Evolutionary conservation across 2,329 filamentous ascomycete species (phyloP), one percentile per base, ranked within the genome.

Genomic region (Aspergillus sp.): DNA sequence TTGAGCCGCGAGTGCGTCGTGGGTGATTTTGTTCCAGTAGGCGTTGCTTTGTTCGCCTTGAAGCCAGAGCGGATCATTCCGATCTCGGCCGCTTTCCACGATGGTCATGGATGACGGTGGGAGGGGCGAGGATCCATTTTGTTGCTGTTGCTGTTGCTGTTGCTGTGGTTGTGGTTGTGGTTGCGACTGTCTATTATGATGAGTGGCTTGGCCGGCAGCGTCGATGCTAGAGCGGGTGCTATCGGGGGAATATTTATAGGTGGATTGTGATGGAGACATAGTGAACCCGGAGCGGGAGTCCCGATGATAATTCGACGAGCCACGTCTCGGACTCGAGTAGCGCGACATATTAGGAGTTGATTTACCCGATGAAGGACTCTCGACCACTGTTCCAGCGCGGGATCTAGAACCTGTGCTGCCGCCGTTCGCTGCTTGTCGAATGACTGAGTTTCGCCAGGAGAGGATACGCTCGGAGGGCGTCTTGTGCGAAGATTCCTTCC

Each of bases 371-470:
- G 76, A 76, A 41, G 68, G 64, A 55, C 72, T 77, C 50, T 76
- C 62, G 45, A 63, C 67, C 45, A 58, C 60, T 41, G 60, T 58
- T 3, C 57, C 57, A 32, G 48, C 52, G 38, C 62, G 64, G 6
- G 61, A 59, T 32, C 30, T 32, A 9, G 30, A 32, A 32, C 12
- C 35, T 7, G 19, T 19, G 19, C 36, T 19, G 28, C 59, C 67
- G 29, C 77, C 74, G n/a, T 74, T 64, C 50, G 69, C 57, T 40
- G 71, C 74, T 50, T 74, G 74, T 46, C 75, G 74, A 10, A 73
- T 71, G 47, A 86, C 77, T 8, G 77, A 78, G 54, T 94, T 88
- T 3, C 90, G 81, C 91, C 91, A 98, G 43, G 81, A 86, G 53
- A 94, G 77, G 54, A 96, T 96, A 10, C 87, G 80, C 52, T 97